Evolutionary conservation across 1,139 yeast species (phyloP), one percentile per base, ranked within the genome.

Genomic region (Candida mesenterica): DNA sequence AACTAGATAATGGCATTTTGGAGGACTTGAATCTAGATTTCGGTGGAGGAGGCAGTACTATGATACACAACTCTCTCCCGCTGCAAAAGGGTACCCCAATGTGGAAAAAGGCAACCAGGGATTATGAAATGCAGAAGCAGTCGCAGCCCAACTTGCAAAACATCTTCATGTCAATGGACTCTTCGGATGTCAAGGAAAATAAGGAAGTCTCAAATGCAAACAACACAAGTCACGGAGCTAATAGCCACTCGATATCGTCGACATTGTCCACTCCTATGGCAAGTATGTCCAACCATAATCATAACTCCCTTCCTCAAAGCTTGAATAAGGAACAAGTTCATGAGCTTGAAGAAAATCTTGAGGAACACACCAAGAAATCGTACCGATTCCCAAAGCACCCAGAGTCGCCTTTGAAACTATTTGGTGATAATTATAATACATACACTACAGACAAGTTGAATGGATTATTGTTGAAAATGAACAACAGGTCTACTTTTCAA

Each of bases 361-460:
- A 47, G 38, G 38, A 39, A 36, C 29, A 33, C 32, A 15, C 38
- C 3, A 37, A 34, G 16, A 45, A 36, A 43, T 46, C 50, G 26
- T 44, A 48, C 45, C 43, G 43, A 23, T 47, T 43, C 27, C 46
- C 46, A 3, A 39, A 41, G 18, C 53, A 55, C 17, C 65, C 54
- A 12, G 49, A 55, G 28, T 67, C 74, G 1, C 75, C 75, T 0
- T 57, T 69, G 36, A 69, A 69, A 41, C 47, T 69, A 19, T 69
- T 62, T 43, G 59, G 61, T 5, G 61, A 58, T 28, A 56, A 62
- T 24, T 68, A 68, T 41, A 65, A 70, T 43, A 70, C 76, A 0
- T 70, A 55, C 38, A 70, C 75, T 2, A 66, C 64, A 36, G 65
- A 62, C 3, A 57, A 59, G 36, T 53, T 70, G 28, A 59, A 50